A percentile compares a stretch with the other conserved stretches of the same genome.
These are phyloP conservation scores for Phytopythium vexans DNA, from an alignment of 352 stramenopile species.

Conservation along the genomic window DNA sequence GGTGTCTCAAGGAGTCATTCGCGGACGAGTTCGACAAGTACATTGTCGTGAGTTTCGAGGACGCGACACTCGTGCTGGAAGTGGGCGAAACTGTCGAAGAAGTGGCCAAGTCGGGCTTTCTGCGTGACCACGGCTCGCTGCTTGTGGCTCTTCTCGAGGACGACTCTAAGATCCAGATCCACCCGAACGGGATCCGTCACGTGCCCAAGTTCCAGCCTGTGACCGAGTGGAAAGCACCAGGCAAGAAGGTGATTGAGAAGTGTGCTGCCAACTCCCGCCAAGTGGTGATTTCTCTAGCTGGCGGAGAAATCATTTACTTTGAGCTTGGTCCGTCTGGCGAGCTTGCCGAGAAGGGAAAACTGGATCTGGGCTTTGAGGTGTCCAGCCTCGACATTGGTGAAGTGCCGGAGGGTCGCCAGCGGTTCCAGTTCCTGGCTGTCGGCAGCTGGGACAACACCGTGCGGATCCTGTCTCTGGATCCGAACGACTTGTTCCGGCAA, in stretches of 20 bases:
- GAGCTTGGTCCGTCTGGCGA: conserved; percentile 93
- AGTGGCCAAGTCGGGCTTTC: conserved; percentile 94
- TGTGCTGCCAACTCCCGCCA: conserved; percentile 96
- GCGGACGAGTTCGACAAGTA: conserved; percentile 84
- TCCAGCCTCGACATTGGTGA: conserved; percentile 96
- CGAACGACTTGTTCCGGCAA: conserved; percentile 86
- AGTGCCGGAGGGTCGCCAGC: conserved; percentile 91
- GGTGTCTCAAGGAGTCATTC: conserved; percentile 91
- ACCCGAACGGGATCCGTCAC: conserved; percentile 94
- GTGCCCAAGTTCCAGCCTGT: conserved; percentile 91
- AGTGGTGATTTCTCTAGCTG: conserved; percentile 95
- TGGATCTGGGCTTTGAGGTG: conserved; percentile 96
- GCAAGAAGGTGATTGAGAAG: conserved; percentile 97
- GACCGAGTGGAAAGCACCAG: conserved; percentile 97
- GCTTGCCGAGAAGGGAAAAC: conserved; percentile 91
- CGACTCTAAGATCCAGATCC: conserved; percentile 96
- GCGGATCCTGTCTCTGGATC: conserved; percentile 94
- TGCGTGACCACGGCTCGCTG: conserved; percentile 94
- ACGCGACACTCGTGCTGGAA: conserved; percentile 97
- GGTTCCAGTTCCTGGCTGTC: conserved; percentile 96
- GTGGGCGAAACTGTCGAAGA: conserved; percentile 98
- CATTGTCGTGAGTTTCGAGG: conserved; percentile 99
- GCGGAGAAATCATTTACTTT: conserved; percentile 98
- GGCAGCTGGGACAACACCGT: conserved; percentile 91
- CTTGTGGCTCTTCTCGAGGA: conserved; percentile 93